Conservation (phyloP, 192 early-diverging fungal genomes). For the Coemansia brasiliensis region DNA sequence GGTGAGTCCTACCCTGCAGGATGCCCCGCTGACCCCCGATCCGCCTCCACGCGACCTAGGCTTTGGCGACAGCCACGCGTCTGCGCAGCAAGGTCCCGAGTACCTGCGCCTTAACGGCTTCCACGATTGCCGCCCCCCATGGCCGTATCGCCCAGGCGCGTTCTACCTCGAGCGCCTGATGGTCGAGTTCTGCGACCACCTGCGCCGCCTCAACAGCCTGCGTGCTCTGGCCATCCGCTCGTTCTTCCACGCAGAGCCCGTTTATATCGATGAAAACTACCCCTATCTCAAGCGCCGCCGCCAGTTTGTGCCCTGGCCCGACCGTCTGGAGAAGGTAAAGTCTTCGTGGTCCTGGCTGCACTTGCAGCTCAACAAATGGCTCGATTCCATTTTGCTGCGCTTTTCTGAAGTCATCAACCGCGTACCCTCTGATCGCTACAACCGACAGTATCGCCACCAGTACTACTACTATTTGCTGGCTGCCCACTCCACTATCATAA, state of each 20-base stretch:
- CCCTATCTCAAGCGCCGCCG: constrained; percentile 36
- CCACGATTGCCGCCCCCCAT: constrained; percentile 54
- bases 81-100: constrained; percentile 33
- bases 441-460: constrained; percentile 52
- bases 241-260: constrained; percentile 45
- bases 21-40: background rate
- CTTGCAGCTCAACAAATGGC: constrained; percentile 56
- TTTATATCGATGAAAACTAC: constrained; percentile 48
- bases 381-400: constrained; percentile 47
- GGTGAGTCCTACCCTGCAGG: constrained; percentile 29
- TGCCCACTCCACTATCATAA: constrained; percentile 53
- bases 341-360: constrained; percentile 54
- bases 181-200: constrained; percentile 55
- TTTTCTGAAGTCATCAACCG: constrained; percentile 51
- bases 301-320: constrained; percentile 34
- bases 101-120: constrained; percentile 41
- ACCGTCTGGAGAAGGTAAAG: constrained; percentile 50
- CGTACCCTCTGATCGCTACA: constrained; percentile 42
- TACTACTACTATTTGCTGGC: constrained; percentile 57
- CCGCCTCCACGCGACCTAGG: constrained; percentile 32
- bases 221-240: constrained; percentile 45
- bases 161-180: constrained; percentile 55
- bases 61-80: constrained; percentile 41
- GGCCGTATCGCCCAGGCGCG: constrained; percentile 44
- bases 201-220: constrained; percentile 51